Evolutionary conservation across 2,329 filamentous ascomycete species (phyloP).

Genomic region (Coleophoma eucalyptorum): DNA sequence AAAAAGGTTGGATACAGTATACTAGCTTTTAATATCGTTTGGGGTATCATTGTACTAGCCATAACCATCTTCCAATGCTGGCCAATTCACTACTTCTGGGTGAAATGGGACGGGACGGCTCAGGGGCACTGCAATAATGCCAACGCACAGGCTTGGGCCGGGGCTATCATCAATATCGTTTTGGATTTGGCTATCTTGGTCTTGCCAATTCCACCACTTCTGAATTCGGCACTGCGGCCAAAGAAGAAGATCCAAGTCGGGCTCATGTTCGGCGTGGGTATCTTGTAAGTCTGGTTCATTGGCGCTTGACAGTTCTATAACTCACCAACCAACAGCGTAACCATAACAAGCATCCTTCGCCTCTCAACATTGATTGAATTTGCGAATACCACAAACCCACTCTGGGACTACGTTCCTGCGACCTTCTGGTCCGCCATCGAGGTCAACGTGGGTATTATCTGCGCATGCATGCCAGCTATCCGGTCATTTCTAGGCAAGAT

Average conservation of each 20-base stretch:
- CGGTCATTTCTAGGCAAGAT: conserved; percentile 14
- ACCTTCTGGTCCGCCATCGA: conserved; percentile 18
- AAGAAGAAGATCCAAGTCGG: conserved; percentile 45
- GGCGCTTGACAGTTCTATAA: not conserved
- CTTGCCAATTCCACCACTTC: conserved; percentile 43
- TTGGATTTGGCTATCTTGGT: conserved; percentile 49
- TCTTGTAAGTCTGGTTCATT: conserved; percentile 27
- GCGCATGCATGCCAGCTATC: conserved; percentile 20
- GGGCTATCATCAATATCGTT: conserved; percentile 47
- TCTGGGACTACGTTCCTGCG: conserved; percentile 18
- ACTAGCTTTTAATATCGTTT: conserved; percentile 33
- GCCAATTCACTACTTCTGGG: conserved; percentile 50
- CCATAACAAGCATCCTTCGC: conserved; percentile 19
- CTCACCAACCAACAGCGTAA: conserved; percentile 11
- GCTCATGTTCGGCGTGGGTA: conserved; percentile 47
- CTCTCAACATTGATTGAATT: conserved; percentile 18
- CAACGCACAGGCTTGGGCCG: conserved; percentile 45
- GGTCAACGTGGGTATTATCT: conserved; percentile 21
- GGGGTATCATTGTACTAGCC: conserved; percentile 30
- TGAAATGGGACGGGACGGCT: conserved; percentile 43
- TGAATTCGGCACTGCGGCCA: conserved; percentile 37
- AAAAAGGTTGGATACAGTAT: conserved; percentile 39
- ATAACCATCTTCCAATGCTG: conserved; percentile 45
- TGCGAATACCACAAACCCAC: conserved; percentile 15
- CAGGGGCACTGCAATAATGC: conserved; percentile 44